phyloP scores from a whole-genome alignment of 257 asterid species.

The Nicotiana tabacum region DNA sequence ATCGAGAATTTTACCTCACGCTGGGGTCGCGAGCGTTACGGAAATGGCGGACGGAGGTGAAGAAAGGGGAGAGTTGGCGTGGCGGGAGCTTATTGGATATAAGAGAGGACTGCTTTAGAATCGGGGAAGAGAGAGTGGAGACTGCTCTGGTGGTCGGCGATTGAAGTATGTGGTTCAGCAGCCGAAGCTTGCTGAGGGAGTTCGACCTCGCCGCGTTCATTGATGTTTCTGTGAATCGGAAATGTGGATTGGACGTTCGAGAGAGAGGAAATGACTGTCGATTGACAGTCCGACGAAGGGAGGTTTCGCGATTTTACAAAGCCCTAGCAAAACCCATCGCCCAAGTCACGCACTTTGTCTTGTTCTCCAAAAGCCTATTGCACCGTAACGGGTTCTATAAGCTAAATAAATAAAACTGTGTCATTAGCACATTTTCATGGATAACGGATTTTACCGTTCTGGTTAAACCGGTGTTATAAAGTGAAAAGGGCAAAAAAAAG shows the following conservation, averaged over 20 bases:
- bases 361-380: too few relatives aligned
- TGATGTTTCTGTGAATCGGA: background rate
- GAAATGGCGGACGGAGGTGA: constrained; percentile 53
- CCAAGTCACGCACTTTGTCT: constrained; percentile 6
- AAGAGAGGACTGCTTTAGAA: constrained; percentile 32
- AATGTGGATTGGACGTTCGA: background rate
- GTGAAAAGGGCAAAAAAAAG: too few relatives aligned
- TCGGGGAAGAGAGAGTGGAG: constrained; percentile 49
- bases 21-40: constrained; percentile 55
- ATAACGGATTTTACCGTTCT: too few relatives aligned
- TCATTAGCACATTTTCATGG: too few relatives aligned
- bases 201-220: constrained; percentile 53
- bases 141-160: constrained; percentile 37
- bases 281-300: background rate
- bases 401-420: too few relatives aligned
- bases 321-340: constrained; percentile 26
- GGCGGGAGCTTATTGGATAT: constrained; percentile 17
- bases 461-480: too few relatives aligned
- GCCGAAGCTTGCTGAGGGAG: constrained; percentile 36
- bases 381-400: too few relatives aligned
- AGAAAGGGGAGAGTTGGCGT: constrained; percentile 26
- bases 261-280: background rate
- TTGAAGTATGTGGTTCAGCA: constrained; percentile 26
- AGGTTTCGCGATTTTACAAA: background rate
- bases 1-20: constrained; percentile 32